Evolutionary conservation across 495 filamentous ascomycete genomes (phyloP).

Genomic region (Lichenothelia convexa): DNA sequence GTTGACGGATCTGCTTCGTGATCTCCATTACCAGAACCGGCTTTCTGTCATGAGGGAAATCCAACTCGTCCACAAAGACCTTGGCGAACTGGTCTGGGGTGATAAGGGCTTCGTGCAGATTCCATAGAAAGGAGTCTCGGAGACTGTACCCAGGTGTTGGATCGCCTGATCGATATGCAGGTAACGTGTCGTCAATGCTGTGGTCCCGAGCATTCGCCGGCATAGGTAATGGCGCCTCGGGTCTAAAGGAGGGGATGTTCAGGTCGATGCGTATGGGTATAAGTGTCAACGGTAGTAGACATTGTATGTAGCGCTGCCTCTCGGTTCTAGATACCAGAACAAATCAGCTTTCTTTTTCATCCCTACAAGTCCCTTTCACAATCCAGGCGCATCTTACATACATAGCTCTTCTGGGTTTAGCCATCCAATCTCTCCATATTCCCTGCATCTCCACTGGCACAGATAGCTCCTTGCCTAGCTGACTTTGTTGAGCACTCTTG

Average conservation of each 20-base stretch:
- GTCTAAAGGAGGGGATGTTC: constrained; percentile 65
- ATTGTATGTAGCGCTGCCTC: constrained; percentile 63
- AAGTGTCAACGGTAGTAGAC: constrained; percentile 67
- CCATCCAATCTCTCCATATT: constrained; percentile 90
- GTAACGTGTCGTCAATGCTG: constrained; percentile 41
- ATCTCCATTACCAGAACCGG: constrained; percentile 52
- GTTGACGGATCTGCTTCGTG: constrained; percentile 80
- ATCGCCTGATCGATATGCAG: constrained; percentile 62
- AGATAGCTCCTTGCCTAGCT: constrained; percentile 67
- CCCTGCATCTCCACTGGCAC: constrained; percentile 72
- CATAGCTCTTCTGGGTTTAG: constrained; percentile 42
- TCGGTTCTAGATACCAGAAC: too few relatives aligned
- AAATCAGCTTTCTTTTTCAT: neutral
- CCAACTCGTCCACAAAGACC: constrained; percentile 80
- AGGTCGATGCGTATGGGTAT: constrained; percentile 95
- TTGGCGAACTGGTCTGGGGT: constrained; percentile 91
- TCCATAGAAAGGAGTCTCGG: constrained; percentile 93
- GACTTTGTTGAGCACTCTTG: constrained; percentile 42
- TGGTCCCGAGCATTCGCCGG: constrained; percentile 43
- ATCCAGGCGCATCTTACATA: constrained; percentile 17
- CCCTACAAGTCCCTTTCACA: neutral
- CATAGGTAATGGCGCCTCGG: constrained; percentile 50
- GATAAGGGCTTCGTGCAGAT: constrained; percentile 81
- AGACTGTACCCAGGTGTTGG: constrained; percentile 64
- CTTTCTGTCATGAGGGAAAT: constrained; percentile 53